phyloP scores from a whole-genome alignment of 306 rosid genomes.

The Quercus glauca region DNA sequence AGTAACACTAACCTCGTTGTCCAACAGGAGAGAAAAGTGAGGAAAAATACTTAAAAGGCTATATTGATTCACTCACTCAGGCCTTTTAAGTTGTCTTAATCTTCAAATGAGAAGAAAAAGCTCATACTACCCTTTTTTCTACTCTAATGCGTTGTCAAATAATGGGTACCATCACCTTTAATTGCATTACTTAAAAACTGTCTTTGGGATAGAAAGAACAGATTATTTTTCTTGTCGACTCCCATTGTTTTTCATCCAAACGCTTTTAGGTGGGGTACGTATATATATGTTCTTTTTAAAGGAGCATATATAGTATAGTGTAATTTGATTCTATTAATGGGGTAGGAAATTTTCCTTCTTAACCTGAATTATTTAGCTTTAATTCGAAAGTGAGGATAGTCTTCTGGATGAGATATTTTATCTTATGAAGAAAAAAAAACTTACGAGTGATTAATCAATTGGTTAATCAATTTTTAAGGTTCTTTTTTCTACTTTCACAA shows the following conservation, averaged over 20 bases:
- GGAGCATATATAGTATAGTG: not conserved
- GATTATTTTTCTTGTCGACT: constrained; percentile 18
- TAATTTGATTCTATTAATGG: constrained; percentile 15
- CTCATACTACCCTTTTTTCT: constrained; percentile 15
- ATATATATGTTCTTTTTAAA: constrained; percentile 16
- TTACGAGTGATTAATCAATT: not conserved
- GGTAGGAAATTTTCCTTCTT: constrained; percentile 19
- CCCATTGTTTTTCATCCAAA: constrained; percentile 25
- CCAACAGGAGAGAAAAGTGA: not conserved
- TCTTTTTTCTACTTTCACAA: too few relatives aligned
- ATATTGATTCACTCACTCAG: constrained; percentile 6
- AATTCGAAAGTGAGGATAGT: not conserved
- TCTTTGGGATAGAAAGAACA: constrained; percentile 29
- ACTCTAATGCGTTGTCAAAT: constrained; percentile 48
- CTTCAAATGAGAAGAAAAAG: constrained; percentile 16
- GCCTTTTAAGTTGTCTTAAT: constrained; percentile 13
- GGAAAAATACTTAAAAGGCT: not conserved
- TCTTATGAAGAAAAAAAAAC: not conserved
- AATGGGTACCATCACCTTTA: constrained; percentile 40
- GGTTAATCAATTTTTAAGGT: not conserved
- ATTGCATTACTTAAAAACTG: constrained; percentile 22
- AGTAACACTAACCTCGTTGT: constrained; percentile 28
- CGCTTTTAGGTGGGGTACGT: constrained; percentile 3
- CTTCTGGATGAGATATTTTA: not conserved
- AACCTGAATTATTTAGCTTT: not conserved